Conservation (phyloP, 2,329 filamentous ascomycete genomes). For the Fusarium heterosporum region DNA sequence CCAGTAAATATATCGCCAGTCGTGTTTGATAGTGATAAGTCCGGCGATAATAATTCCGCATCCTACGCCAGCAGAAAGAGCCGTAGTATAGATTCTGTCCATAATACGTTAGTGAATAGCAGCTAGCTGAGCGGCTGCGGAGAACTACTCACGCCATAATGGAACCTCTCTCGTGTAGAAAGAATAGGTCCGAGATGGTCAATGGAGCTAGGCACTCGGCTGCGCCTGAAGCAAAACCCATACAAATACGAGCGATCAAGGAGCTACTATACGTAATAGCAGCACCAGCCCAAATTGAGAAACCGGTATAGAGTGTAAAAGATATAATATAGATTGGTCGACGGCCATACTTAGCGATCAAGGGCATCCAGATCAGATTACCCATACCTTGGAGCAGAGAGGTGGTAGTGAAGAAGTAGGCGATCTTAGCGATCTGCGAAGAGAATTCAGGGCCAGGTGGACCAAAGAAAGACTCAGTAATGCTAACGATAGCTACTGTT, state of each 20-base stretch:
- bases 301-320: constrained; percentile 57
- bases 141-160: constrained; percentile 56
- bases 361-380: constrained; percentile 60
- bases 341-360: constrained; percentile 60
- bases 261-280: constrained; percentile 58
- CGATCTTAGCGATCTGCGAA: constrained; percentile 55
- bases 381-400: constrained; percentile 54
- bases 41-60: constrained; percentile 59
- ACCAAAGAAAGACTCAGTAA: constrained; percentile 61
- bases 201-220: constrained; percentile 64
- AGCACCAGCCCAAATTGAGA: constrained; percentile 57
- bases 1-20: constrained; percentile 65
- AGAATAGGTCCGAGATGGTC: no score
- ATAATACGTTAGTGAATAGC: no score
- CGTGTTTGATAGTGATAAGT: constrained; percentile 60
- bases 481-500: constrained; percentile 62
- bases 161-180: constrained; percentile 57
- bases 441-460: constrained; percentile 44
- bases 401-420: constrained; percentile 66
- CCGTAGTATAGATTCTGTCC: constrained; percentile 51
- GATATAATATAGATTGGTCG: constrained; percentile 58
- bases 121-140: no score
- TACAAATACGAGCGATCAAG: constrained; percentile 60
- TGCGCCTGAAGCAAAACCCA: constrained; percentile 66
- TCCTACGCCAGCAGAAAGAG: constrained; percentile 58